phyloP scores from a whole-genome alignment of 2,329 filamentous ascomycete species.

The Ceratocystis huliohia region DNA sequence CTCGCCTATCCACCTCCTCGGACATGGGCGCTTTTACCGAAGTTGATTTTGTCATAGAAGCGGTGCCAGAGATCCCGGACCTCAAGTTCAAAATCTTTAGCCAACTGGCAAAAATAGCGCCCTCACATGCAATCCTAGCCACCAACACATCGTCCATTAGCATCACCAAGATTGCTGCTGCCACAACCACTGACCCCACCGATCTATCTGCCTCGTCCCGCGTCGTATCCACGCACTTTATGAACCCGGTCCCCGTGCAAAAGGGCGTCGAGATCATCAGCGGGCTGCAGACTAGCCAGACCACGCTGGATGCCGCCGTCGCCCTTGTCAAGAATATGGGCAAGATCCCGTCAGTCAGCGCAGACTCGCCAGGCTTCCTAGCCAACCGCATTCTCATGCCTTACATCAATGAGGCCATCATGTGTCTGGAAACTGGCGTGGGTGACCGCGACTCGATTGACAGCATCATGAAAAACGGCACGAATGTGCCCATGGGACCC shows the following conservation, averaged over 20 bases:
- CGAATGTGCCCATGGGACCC: conserved; percentile 96
- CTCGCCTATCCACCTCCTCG: conserved; percentile 56
- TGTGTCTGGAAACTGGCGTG: conserved; percentile 87
- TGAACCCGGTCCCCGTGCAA: conserved; percentile 96
- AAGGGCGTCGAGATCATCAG: conserved; percentile 97
- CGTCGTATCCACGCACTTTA: conserved; percentile 93
- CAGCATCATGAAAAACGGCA: conserved; percentile 97
- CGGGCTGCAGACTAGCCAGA: conserved; percentile 75
- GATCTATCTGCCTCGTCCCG: conserved; percentile 72
- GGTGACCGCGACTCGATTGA: conserved; percentile 87
- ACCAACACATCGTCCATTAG: conserved; percentile 99
- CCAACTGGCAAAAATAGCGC: conserved; percentile 67
- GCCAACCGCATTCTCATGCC: conserved; percentile 97
- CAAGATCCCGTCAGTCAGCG: conserved; percentile 77
- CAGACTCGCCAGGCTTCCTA: conserved; percentile 85
- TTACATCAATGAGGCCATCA: conserved; percentile 96
- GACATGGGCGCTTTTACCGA: conserved; percentile 62
- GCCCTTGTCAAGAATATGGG: conserved; percentile 85
- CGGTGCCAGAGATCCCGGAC: conserved; percentile 79
- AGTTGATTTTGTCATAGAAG: conserved; percentile 97
- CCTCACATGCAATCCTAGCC: conserved; percentile 75
- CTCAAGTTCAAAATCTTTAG: conserved; percentile 84
- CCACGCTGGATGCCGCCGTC: conserved; percentile 69
- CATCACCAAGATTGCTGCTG: conserved; percentile 88
- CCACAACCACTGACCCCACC: conserved; percentile 64